Conservation (phyloP, 805 yeast species). For the Nakazawaea anatomiae region DNA sequence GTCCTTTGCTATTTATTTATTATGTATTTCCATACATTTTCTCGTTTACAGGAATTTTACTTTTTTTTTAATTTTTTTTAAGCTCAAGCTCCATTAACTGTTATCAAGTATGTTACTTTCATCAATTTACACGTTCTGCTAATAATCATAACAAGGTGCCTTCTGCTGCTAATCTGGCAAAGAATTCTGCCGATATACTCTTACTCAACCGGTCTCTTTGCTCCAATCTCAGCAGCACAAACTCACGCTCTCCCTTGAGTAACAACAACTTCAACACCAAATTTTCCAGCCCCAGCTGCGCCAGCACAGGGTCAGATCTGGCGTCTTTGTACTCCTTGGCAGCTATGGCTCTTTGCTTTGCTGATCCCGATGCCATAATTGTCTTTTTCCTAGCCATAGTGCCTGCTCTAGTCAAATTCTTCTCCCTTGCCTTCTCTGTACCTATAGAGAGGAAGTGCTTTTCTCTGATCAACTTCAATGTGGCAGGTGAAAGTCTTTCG, state of each 20-base stretch:
- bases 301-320: conserved; percentile 31
- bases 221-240: conserved; percentile 52
- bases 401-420: conserved; percentile 30
- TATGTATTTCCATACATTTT: too few relatives aligned
- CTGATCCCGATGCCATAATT: conserved; percentile 66
- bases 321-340: conserved; percentile 32
- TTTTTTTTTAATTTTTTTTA: too few relatives aligned
- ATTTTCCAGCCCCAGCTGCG: conserved; percentile 47
- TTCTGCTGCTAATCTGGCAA: conserved; percentile 9
- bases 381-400: conserved; percentile 61
- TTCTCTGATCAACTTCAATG: conserved; percentile 41
- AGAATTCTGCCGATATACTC: conserved; percentile 24
- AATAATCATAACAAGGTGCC: background rate
- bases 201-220: conserved; percentile 46
- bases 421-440: background rate
- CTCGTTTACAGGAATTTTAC: too few relatives aligned
- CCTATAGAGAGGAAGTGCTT: conserved; percentile 35
- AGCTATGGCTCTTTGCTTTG: conserved; percentile 38
- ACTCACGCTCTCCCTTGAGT: conserved; percentile 55
- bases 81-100: too few relatives aligned
- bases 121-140: too few relatives aligned
- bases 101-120: too few relatives aligned
- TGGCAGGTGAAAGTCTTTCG: conserved; percentile 51
- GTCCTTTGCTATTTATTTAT: too few relatives aligned
- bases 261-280: conserved; percentile 66